Base-by-base conservation (phyloP, 176 grass and related monocot species). In the Oryza coarctata region DNA sequence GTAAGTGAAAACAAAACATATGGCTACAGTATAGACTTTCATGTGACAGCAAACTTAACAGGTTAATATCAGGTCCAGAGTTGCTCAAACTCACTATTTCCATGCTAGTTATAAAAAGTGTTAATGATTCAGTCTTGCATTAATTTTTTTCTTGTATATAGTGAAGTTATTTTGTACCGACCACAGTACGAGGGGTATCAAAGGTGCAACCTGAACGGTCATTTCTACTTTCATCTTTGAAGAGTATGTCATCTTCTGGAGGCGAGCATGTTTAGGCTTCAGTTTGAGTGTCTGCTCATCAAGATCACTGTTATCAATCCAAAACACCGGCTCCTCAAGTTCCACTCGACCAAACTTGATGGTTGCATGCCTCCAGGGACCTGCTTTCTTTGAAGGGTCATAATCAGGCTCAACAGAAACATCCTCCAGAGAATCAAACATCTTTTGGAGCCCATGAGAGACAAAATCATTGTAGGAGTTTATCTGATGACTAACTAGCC, bases 171-270 rank as follows among this genome's bases (percentile, higher is more conserved):
- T 72, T 43, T 1, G 27, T 30, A 52, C 0, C 2, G 50, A 82
- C 26, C 34, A 75, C 63, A 76, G 6, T 70, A 12, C 9, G 76
- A 67, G 30, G 36, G 36, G 62, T 35, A 66, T 61, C 50, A 80
- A 83, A 39, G 39, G 43, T 49, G 55, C 32, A 83, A 93, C 95
- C 95, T 93, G 82, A 92, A 93, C 80, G 71, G 76, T 91, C 67
- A 88, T 77, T 84, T 92, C 61, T 14, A 92, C 82, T 78, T 79
- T 76, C 41, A 98, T 82, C 25, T 78, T 72, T 4, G 92, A 88
- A 60, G 92, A 88, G 82, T 94, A 98, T 14, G 95, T 93, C 95
- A 94, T 94, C 33, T 80, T 94, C 71, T 98, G 95, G 13, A 98
- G 86, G 20, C 90, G 90, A 27, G 95, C 95, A 89, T 98, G 90